Percentiles rank a stretch among this genome's conserved stretches.
These are phyloP conservation scores for Amanita exitialis DNA, from an alignment of 768 basidiomycete genomes.

Conservation along the genomic window DNA sequence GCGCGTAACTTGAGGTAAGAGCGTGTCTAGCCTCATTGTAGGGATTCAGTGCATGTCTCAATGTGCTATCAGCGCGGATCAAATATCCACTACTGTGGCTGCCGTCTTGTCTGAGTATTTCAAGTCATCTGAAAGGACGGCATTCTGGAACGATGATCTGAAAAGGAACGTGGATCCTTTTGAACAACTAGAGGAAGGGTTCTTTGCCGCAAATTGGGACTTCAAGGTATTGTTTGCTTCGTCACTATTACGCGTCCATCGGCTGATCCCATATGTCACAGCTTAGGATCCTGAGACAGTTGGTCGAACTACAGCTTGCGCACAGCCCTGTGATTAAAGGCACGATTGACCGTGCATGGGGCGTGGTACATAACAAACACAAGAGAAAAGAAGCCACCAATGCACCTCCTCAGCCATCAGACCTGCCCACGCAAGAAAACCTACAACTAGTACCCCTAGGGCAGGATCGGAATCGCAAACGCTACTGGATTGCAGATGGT, in stretches of 20 bases:
- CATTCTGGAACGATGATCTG: slow-evolving; percentile 71
- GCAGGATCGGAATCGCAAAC: slow-evolving; percentile 64
- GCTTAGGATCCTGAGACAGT: slow-evolving; percentile 76
- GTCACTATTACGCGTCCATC: slow-evolving; percentile 12
- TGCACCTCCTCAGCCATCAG: slow-evolving; percentile 44
- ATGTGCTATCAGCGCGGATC: slow-evolving; percentile 52
- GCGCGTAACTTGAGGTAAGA: slow-evolving; percentile 85
- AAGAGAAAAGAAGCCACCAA: slow-evolving; percentile 64
- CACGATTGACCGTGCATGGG: slow-evolving; percentile 78
- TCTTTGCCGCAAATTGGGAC: slow-evolving; percentile 76
- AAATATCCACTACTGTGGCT: slow-evolving; percentile 69
- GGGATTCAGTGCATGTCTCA: slow-evolving; percentile 17
- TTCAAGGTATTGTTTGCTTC: slow-evolving; percentile 52
- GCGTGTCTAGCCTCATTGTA: slow-evolving; percentile 21
- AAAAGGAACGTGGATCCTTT: slow-evolving; percentile 70
- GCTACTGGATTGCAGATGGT: slow-evolving; percentile 88
- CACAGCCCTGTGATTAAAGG: slow-evolving; percentile 62
- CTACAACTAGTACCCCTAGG: slow-evolving; percentile 65
- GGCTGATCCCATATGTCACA: slow-evolving; percentile 19
- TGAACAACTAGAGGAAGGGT: slow-evolving; percentile 50
- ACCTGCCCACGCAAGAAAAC: slow-evolving; percentile 56
- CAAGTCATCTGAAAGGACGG: slow-evolving; percentile 62
- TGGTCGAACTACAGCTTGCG: slow-evolving; percentile 75
- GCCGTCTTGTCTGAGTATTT: slow-evolving; percentile 61
- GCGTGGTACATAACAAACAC: slow-evolving; percentile 74